Evolutionary conservation across 2,329 filamentous ascomycete species (phyloP).

Genomic region (Aaosphaeria pasadenensis): DNA sequence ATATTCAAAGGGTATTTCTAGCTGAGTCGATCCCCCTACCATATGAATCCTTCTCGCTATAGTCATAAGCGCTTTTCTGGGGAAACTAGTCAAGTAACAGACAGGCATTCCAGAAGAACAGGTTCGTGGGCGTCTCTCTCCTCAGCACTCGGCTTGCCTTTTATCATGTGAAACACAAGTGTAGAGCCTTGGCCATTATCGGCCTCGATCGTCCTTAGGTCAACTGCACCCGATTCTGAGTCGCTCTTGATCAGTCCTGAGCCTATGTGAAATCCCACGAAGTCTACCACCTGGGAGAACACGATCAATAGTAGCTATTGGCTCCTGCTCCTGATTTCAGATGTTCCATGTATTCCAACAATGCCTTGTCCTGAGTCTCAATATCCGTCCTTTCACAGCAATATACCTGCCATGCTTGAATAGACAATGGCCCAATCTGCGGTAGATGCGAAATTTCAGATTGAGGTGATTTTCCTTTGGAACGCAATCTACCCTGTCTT

Average conservation of each 20-base stretch:
- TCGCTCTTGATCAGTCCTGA: too few species aligned
- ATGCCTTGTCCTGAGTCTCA: constrained; percentile 1
- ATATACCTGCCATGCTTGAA: constrained; percentile 3
- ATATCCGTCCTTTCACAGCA: constrained; percentile 3
- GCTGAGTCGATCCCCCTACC: constrained; percentile 35
- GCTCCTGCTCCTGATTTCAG: background rate
- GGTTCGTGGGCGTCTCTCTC: constrained; percentile 68
- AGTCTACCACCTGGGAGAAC: too few species aligned
- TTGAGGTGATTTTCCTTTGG: constrained; percentile 2
- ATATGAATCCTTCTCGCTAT: constrained; percentile 76
- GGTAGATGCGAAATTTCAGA: constrained; percentile 5
- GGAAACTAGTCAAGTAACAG: constrained; percentile 68
- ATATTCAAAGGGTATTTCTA: background rate
- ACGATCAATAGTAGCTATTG: too few species aligned
- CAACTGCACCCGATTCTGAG: too few species aligned
- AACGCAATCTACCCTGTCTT: constrained; percentile 4
- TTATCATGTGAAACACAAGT: background rate
- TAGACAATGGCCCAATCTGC: constrained; percentile 1
- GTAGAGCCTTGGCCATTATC: too few species aligned
- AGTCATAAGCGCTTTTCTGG: constrained; percentile 69
- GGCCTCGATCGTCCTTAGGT: too few species aligned
- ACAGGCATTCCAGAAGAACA: constrained; percentile 63
- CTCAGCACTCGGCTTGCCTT: background rate
- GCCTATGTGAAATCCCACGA: too few species aligned
- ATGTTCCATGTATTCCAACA: constrained; percentile 3